Conservation (phyloP, 106 monocot species). For the Dendrobium catenatum region DNA sequence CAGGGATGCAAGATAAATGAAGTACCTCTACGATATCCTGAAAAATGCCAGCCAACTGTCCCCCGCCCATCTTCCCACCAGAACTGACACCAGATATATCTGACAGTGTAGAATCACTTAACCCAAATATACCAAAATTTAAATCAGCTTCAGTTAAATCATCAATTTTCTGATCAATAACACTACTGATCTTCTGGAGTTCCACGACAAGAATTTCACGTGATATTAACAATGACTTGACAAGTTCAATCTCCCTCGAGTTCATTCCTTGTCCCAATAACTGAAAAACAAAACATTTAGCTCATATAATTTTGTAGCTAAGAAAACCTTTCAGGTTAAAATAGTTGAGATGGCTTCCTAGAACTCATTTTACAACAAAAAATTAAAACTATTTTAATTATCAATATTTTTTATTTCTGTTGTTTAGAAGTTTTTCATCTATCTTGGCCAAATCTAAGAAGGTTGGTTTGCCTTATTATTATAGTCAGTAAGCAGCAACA, state of each 20-base stretch:
- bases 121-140: conserved; percentile 45
- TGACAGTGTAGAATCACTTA: conserved; percentile 23
- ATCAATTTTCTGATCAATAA: conserved; percentile 51
- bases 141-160: conserved; percentile 55
- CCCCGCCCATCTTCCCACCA: conserved; percentile 38
- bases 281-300: conserved; percentile 18
- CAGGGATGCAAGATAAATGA: neutral
- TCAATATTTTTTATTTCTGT: neutral
- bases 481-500: neutral
- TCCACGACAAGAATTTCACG: conserved; percentile 61
- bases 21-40: conserved; percentile 60
- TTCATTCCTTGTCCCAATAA: conserved; percentile 37
- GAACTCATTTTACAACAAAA: neutral
- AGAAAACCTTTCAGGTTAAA: neutral
- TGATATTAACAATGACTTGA: conserved; percentile 63
- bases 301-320: neutral
- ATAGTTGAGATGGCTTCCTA: neutral
- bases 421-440: neutral
- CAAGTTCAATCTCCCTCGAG: conserved; percentile 49
- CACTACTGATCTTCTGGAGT: conserved; percentile 55
- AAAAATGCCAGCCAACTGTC: conserved; percentile 39
- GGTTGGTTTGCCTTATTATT: neutral
- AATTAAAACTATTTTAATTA: neutral
- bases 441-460: neutral
- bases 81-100: conserved; percentile 16